Base-by-base conservation (phyloP, 345 rosid genomes). In the Brassica napus region DNA sequence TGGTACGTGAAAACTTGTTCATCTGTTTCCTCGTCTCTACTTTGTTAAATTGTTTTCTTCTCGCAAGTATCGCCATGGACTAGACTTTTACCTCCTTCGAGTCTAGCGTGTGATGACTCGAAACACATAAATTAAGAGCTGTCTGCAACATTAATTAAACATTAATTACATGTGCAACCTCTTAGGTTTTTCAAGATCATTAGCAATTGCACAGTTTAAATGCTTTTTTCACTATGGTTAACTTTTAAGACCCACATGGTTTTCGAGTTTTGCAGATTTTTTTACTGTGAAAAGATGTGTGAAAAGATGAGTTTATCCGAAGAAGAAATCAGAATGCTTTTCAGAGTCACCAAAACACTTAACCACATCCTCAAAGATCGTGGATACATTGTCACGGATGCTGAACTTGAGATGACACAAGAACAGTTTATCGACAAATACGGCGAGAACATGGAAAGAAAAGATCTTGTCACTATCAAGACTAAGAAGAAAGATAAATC, bases 301-400 rank as follows among this genome's bases (percentile, higher is more conserved):
- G 14, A 65, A 16, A 83, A 78, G 11, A 93, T 93, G 97, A 49
- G 74, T 62, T 79, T 62, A 62, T 2, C 89, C 0, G 91, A 86
- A 9, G 91, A 87, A 12, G 94, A 88, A 76, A 82, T 86, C 73
- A 87, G 74, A 76, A 86, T 85, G 82, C 85, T 93, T 11, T 80
- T 35, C 72, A 84, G 90, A 76, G 81, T 91, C 47, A 80, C 85
- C 3, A 84, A 65, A 79, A 87, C 92, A 4, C 85, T 87, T 64
- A 79, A 86, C 88, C 90, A 88, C 74, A 91, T 91, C 89, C 83
- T 91, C 24, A 86, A 65, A 78, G 93, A 89, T 79, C 74, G 93
- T 21, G 91, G 86, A 8, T 93, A 93, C 78, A 69, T 86, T 11
- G 87, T 93, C 15, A 78, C 79, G 10, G 89, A 89, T 62, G 82